Evolutionary conservation across 2,329 filamentous ascomycete species (phyloP).

Genomic region (Mariannaea elegans): DNA sequence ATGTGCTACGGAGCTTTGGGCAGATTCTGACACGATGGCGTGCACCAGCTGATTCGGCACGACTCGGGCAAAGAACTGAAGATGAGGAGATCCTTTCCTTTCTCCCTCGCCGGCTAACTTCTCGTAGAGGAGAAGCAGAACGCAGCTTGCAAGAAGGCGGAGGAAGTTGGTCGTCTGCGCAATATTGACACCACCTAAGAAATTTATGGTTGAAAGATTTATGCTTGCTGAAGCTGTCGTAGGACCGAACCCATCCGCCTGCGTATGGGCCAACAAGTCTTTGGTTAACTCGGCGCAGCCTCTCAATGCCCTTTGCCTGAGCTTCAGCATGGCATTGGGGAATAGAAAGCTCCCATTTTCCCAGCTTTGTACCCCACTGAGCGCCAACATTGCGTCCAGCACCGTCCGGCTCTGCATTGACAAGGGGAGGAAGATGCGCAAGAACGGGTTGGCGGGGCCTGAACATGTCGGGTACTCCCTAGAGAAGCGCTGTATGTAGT

Average conservation of each 20-base stretch:
- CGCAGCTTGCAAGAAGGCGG: slow-evolving; percentile 25
- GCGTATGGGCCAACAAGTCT: not conserved
- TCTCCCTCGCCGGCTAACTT: slow-evolving; percentile 25
- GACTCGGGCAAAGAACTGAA: slow-evolving; percentile 21
- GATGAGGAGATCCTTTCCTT: slow-evolving; percentile 18
- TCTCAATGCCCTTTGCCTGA: slow-evolving; percentile 25
- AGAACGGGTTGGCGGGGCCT: slow-evolving; percentile 28
- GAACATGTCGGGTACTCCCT: slow-evolving; percentile 27
- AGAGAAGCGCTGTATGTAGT: slow-evolving; percentile 31
- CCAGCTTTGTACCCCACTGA: slow-evolving; percentile 28
- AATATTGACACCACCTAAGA: not conserved
- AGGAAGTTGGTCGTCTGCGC: slow-evolving; percentile 1
- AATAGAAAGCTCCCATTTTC: slow-evolving; percentile 25
- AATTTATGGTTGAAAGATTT: not conserved
- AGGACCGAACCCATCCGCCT: too few species aligned
- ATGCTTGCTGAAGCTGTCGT: too few species aligned
- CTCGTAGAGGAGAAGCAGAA: slow-evolving; percentile 27
- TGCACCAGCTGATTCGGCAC: slow-evolving; percentile 11
- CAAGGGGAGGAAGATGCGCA: slow-evolving; percentile 26
- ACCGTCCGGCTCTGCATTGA: slow-evolving; percentile 30
- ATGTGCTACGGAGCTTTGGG: not conserved
- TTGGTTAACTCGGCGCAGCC: slow-evolving; percentile 14
- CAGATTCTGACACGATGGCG: not conserved
- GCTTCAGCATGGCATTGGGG: slow-evolving; percentile 17
- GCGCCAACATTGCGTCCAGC: slow-evolving; percentile 23